Percentiles rank a stretch among this genome's conserved stretches.
Evolutionary conservation across 2,329 filamentous ascomycete genomes (phyloP).

Genomic region (Dothideomycetes sp.): DNA sequence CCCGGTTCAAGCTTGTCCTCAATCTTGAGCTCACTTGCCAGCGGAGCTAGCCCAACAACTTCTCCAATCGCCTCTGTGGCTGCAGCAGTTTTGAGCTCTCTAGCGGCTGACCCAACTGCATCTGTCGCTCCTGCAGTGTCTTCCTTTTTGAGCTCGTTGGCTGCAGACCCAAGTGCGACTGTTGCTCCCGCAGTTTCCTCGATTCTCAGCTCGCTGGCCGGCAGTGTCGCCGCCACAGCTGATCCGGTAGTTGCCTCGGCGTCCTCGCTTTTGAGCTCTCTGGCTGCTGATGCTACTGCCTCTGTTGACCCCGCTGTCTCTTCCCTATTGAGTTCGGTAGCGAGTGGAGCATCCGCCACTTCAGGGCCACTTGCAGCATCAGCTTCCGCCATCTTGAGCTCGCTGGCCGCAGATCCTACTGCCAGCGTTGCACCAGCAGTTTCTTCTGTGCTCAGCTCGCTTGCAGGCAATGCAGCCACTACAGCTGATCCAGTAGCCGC

Average conservation of each 20-base stretch:
- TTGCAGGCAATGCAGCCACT: slow-evolving; percentile 2
- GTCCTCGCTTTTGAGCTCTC: slow-evolving; percentile 2
- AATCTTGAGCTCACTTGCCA: background rate
- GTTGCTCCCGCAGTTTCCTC: background rate
- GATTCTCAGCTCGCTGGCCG: slow-evolving; percentile 1
- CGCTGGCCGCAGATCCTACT: background rate
- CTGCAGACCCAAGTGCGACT: background rate
- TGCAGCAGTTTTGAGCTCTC: background rate
- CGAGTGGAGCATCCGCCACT: background rate
- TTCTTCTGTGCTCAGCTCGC: slow-evolving; percentile 2
- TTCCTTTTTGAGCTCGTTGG: background rate
- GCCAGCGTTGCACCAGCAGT: background rate
- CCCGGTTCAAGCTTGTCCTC: background rate
- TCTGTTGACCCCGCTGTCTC: background rate
- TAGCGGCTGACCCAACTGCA: background rate
- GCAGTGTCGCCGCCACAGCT: no score
- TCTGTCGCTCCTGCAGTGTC: background rate
- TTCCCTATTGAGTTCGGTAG: background rate
- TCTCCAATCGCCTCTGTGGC: background rate
- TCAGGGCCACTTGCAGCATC: no score
- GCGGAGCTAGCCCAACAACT: no score
- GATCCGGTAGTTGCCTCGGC: background rate
- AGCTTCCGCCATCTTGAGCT: background rate
- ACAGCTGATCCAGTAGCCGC: background rate
- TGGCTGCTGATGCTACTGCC: background rate